Evolutionary conservation across 345 rosid species (phyloP).

Genomic region (Eucalyptus pauciflora): DNA sequence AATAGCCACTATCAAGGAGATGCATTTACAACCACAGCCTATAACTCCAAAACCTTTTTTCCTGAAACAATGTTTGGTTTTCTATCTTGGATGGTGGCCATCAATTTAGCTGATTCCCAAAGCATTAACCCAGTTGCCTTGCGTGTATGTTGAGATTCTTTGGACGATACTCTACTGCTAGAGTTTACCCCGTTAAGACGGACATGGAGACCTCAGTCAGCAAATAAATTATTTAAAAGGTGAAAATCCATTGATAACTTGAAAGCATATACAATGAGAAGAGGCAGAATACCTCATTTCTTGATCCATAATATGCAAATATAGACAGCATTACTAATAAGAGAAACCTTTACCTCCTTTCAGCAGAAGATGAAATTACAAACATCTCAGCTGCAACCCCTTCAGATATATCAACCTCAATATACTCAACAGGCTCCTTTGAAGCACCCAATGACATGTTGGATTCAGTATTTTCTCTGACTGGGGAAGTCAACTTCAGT

Average conservation of each 20-base stretch:
- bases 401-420: conserved; percentile 63
- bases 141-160: conserved; percentile 79
- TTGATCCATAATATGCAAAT: not conserved
- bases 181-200: conserved; percentile 22
- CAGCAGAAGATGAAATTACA: conserved; percentile 38
- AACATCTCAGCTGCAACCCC: conserved; percentile 69
- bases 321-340: not conserved
- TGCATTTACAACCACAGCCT: conserved; percentile 70
- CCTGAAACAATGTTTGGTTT: conserved; percentile 60
- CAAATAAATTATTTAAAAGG: not conserved
- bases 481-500: conserved; percentile 4
- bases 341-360: conserved; percentile 38
- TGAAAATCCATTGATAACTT: not conserved
- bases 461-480: conserved; percentile 1
- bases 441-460: not conserved
- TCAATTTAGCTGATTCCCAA: conserved; percentile 84
- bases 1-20: conserved; percentile 74
- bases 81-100: conserved; percentile 61
- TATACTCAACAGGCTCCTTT: conserved; percentile 1
- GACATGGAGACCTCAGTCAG: conserved; percentile 31
- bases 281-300: not conserved
- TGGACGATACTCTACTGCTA: conserved; percentile 49
- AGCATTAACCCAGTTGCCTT: conserved; percentile 88
- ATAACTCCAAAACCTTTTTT: conserved; percentile 51
- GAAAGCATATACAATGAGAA: not conserved